Base-by-base conservation (phyloP, 2,329 filamentous ascomycete species). In the Apiospora rasikravindrae region DNA sequence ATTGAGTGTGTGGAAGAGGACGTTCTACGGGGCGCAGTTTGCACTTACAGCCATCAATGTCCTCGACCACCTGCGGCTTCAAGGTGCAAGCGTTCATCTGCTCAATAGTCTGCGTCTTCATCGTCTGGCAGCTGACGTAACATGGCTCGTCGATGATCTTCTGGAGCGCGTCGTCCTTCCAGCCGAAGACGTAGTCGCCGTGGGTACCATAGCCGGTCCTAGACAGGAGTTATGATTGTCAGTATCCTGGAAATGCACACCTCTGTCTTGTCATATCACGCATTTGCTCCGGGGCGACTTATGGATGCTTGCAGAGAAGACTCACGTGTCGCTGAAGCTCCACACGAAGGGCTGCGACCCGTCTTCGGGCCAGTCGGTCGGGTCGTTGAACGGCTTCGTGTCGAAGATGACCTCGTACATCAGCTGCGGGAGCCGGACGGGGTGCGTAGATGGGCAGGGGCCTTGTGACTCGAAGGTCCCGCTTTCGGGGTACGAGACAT, bases 381-480 rank as follows among this genome's bases (percentile, higher is more conserved):
- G 72, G 75, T 79, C 76, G 76, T 80, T 81, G 72, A 79, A 80
- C 64, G 74, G 73, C 66, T 75, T 76, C 1, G 79, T 84, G 73
- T 84, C 82, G 73, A 82, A 83, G 76, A 84, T 83, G 67, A 83
- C 78, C 75, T 84, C 82, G 73, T 82, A 83, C 82, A 84, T 84
- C 70, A 84, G 72, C 76, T 84, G 82, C 44, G 83, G 82, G 47
- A 83, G 73, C 70, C 74, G 74, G 67, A 80, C 77, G 1, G 79
- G 78, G 75, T 80, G 79, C 2, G 79, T 77, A 22, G 75, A 86
- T 79, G 83, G 84, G 90, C 75, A 88, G 84, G 73, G 88, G 84
- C 80, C 90, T 88, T 77, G 77, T 84, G 29, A 61, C 53, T 79
- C 78, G 72, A 80, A 80, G 29, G 42, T 71, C 53, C 22, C 70